Evolutionary conservation across 2,329 filamentous ascomycete genomes (phyloP).

Genomic region (Cordyceps javanica): DNA sequence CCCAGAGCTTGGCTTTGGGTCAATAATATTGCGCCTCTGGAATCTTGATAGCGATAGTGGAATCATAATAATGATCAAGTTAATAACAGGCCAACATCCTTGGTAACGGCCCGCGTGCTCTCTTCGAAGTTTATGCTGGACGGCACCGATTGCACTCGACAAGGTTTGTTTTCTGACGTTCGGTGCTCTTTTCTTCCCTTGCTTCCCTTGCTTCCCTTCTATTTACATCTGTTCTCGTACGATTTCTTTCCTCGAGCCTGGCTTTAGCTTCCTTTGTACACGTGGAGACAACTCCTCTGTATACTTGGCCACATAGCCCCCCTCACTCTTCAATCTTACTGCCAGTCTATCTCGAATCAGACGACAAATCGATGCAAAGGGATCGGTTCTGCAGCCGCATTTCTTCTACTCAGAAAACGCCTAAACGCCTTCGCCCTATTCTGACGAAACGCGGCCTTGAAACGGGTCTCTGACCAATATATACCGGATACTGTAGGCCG

Average conservation of each 20-base stretch:
- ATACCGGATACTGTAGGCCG: no score
- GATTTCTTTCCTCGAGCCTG: not conserved
- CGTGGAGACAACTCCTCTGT: constrained; percentile 3
- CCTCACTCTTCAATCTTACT: not conserved
- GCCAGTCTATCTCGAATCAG: not conserved
- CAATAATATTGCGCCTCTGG: not conserved
- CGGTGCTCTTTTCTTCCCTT: not conserved
- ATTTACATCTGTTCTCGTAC: constrained; percentile 4
- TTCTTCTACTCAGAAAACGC: not conserved
- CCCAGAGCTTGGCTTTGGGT: constrained; percentile 7
- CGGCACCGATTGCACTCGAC: not conserved
- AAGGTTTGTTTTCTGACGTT: not conserved
- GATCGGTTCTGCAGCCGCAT: not conserved
- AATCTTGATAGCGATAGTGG: constrained; percentile 2
- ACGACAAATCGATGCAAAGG: not conserved
- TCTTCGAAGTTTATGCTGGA: not conserved
- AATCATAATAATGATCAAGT: not conserved
- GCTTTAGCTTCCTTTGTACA: not conserved
- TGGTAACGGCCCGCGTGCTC: not conserved
- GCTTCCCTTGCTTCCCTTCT: not conserved
- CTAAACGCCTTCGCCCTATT: not conserved
- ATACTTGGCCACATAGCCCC: not conserved
- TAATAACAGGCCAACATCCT: not conserved
- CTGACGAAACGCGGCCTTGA: not conserved
- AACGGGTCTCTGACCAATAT: not conserved